Evolutionary conservation across 441 rosid species (phyloP), one percentile per base, ranked within the genome.

Genomic region (Adansonia gregorii): DNA sequence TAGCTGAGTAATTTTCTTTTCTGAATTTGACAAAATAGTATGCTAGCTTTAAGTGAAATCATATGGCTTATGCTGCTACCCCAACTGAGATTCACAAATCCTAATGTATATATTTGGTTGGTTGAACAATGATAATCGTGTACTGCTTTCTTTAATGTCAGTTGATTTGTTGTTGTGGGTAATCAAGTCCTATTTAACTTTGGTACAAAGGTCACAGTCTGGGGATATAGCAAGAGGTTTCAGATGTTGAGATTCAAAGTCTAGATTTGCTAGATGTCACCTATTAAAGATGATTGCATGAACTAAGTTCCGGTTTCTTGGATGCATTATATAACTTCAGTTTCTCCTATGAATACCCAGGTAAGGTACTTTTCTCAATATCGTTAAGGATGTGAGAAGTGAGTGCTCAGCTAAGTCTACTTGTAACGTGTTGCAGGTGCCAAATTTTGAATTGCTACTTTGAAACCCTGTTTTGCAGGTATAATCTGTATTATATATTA

Each of bases 1-100:
- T 31, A 8, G 46, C n/a, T 24, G 1, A 8, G 48, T 71, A n/a
- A 71, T 31, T 71, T 71, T 9, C 27, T 31, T 52, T 31, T 31
- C 73, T 12, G 15, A 52, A 71, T 35, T 24, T 0, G n/a, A 72
- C 75, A 15, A 55, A 58, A 39, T 3, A 17, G 35, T 19, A 43
- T 12, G 39, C 20, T 58, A 58, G 19, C 73, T 41, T 56, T 49
- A 56, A 66, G 76, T n/a, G 80, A 78, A 78, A 75, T 39, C n/a
- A 39, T 19, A 73, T 55, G 76, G 48, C 72, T 76, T n/a, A 76
- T 71, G 55, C 74, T 56, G 11, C 9, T 61, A 52, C 24, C 72
- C 22, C 65, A 6, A n/a, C 22, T 19, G 56, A 8, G 27, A 75
- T 68, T 4, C 72, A 43, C 59, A 9, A 20, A 31, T 72, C n/a